Evolutionary conservation across 176 grass and related monocot species (phyloP).

Genomic region (Paspalum notatum): DNA sequence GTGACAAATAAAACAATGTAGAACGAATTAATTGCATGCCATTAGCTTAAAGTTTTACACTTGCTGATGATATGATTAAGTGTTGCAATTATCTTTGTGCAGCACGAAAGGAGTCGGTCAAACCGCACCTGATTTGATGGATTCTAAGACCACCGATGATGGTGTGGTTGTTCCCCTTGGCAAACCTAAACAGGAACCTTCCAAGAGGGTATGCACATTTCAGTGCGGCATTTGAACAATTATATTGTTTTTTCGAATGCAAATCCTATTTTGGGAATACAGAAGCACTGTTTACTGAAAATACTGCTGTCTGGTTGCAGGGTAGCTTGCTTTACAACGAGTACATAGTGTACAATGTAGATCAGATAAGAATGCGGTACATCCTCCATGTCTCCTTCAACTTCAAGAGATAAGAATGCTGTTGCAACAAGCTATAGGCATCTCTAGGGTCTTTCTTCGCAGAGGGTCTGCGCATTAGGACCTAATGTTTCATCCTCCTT

Average conservation of each 20-base stretch:
- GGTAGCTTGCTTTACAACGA: slow-evolving; percentile 91
- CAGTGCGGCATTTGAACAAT: neutral
- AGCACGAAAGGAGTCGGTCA: slow-evolving; percentile 88
- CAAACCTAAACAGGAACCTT: slow-evolving; percentile 64
- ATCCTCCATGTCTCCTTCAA: slow-evolving; percentile 78
- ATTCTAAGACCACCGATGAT: slow-evolving; percentile 63
- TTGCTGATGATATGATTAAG: slow-evolving; percentile 19
- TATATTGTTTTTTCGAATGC: neutral
- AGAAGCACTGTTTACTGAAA: neutral
- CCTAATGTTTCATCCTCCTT: neutral
- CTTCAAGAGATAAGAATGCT: slow-evolving; percentile 50
- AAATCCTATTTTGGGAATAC: neutral
- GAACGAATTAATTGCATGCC: neutral
- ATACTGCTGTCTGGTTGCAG: slow-evolving; percentile 53
- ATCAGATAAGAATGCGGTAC: slow-evolving; percentile 94
- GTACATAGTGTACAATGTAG: slow-evolving; percentile 87
- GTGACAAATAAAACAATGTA: neutral
- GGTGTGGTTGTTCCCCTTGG: slow-evolving; percentile 76
- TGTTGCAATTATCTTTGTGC: slow-evolving; percentile 40
- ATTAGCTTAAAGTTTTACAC: neutral
- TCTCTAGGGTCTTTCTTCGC: neutral
- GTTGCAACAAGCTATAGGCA: neutral
- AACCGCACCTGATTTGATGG: slow-evolving; percentile 54
- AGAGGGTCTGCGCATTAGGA: neutral
- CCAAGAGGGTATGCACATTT: slow-evolving; percentile 48